Evolutionary conservation across 768 basidiomycete genomes (phyloP), one percentile per base, ranked within the genome.

Genomic region (Dentipellis fragilis): DNA sequence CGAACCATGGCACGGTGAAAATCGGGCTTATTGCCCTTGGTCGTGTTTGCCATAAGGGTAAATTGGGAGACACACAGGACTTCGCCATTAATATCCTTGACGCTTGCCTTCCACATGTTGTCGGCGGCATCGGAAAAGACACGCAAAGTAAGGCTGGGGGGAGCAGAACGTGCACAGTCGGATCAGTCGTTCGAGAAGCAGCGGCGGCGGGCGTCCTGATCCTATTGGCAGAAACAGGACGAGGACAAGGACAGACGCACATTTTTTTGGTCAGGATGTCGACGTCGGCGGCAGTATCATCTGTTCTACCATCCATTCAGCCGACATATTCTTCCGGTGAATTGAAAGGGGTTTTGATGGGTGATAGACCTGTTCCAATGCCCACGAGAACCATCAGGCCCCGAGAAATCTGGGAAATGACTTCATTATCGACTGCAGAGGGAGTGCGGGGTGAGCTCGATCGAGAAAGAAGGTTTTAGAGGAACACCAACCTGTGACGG

Each of bases 11-110:
- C 89, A 17, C 79, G 80, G 69, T 94, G 93, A 63, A 97, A 97
- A 68, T 96, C 93, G 12, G 89, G 89, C 65, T 93, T 92, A 66
- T 76, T 88, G 23, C 92, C 92, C 68, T 96, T 96, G 52, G 77
- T 75, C 16, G 91, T 92, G 57, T 87, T 86, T 21, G 93, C 89
- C 65, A 94, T 69, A 23, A 99, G 76, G 1, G 94, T 93, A 68
- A 96, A 95, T 63, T 98, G 95, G 1, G 93, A 93, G 14, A 94
- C 92, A 63, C 94, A 97, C 4, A 98, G 80, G 11, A 99, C 79
- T 52, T 95, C 93, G 46, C 93, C 94, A 21, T 81, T 80, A 21
- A 96, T 80, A 60, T 97, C 94, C 69, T 84, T 88, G 49, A 98
- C 87, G 65, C 74, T 90, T 19, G 77, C 71, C 70, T 89, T 94